Evolutionary conservation across 2,329 filamentous ascomycete genomes (phyloP).

Genomic region (Claviceps pazoutovae): DNA sequence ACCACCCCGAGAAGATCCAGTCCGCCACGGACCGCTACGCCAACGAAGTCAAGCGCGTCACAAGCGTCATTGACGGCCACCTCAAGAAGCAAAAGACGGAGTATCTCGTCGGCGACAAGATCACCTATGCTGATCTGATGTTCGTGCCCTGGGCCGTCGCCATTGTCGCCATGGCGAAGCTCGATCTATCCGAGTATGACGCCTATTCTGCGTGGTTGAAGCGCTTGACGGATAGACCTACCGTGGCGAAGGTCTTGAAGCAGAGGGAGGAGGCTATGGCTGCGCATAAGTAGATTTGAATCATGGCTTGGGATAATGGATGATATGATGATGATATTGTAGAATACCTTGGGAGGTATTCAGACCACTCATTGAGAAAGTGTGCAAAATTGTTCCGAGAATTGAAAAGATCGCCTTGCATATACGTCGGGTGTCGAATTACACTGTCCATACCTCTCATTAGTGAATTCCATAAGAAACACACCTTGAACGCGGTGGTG

Average conservation of each 20-base stretch:
- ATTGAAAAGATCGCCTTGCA: too few species aligned
- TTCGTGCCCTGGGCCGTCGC: constrained; percentile 11
- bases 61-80: constrained; percentile 14
- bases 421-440: too few species aligned
- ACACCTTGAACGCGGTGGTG: too few species aligned
- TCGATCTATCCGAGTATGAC: background rate
- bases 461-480: too few species aligned
- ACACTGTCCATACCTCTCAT: too few species aligned
- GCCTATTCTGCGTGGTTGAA: constrained; percentile 4
- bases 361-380: too few species aligned
- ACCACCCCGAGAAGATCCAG: constrained; percentile 12
- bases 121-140: constrained; percentile 15
- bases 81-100: constrained; percentile 10
- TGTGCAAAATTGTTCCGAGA: too few species aligned
- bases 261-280: constrained; percentile 2
- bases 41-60: constrained; percentile 16
- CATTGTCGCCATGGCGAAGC: background rate
- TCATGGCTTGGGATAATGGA: too few species aligned
- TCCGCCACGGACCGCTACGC: constrained; percentile 16
- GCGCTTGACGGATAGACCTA: constrained; percentile 1
- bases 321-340: too few species aligned
- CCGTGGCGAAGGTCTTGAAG: constrained; percentile 3
- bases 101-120: constrained; percentile 11
- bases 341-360: too few species aligned
- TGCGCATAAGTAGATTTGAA: background rate